Evolutionary conservation across 169 alveolate species (phyloP), one percentile per base, ranked within the genome.

Genomic region (Eimeria sp.): DNA sequence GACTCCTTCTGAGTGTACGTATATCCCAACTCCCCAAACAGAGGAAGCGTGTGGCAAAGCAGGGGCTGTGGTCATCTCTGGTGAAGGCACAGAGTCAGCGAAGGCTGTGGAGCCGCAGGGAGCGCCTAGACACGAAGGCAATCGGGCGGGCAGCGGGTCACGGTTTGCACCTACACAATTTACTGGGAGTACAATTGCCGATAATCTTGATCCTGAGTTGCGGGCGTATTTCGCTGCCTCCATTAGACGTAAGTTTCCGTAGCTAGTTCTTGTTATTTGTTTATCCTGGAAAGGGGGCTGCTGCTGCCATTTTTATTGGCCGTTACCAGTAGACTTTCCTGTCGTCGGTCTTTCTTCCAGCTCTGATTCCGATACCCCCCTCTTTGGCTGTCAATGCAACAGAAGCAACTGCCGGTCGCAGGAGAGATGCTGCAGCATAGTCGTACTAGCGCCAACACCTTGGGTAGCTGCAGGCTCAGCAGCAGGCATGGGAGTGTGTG

Each of bases 201-300:
- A 25, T 40, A 49, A 22, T 40, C n/a, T 83, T 11, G 93, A 63
- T 25, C 34, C 93, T 34, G 61, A 57, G 27, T n/a, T 61, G 61
- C 76, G 82, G 18, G 93, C 45, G 22, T 40, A 40, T 40, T 18
- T 86, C 25, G 27, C 82, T 5, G 93, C 93, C 30, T 57, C 93
- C 9, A 45, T 86, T 25, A 86, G 43, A 13, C 80, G 93, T 86
- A 63, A 57, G 93, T 40, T 6, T 43, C 49, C 57, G 67, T 30
- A 13, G 91, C 13, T 11, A 30, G 51, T 27, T 13, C 34, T 34
- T n/a, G 43, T 83, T 34, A 14, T 34, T 34, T 3, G 16, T 67
- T 14, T 13, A 27, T 14, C 25, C 40, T 49, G 54, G 4, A 6
- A 47, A n/a, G 40, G 27, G 30, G 82, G 51, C n/a, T 72, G 82